Evolutionary conservation across 225 moss, liverwort and hornwort species (phyloP).

Genomic region (Antitrichia curtipendula): DNA sequence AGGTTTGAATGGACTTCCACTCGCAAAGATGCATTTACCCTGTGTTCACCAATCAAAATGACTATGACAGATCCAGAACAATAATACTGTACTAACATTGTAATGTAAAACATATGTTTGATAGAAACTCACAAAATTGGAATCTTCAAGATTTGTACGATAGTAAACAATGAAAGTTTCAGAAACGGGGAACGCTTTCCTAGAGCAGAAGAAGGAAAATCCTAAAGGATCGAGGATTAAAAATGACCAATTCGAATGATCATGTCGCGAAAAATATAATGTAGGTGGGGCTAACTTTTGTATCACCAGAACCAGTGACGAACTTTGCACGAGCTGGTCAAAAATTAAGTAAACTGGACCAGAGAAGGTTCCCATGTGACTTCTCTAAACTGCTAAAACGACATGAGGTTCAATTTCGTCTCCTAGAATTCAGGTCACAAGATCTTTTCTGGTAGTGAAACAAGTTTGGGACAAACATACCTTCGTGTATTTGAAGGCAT

Average conservation of each 20-base stretch:
- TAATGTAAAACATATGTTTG: background rate
- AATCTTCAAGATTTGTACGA: background rate
- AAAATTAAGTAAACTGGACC: background rate
- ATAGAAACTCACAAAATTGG: background rate
- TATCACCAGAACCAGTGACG: background rate
- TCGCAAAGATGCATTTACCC: slow-evolving; percentile 77
- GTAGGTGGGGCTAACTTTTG: background rate
- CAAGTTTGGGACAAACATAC: background rate
- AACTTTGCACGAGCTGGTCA: background rate
- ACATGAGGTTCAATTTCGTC: background rate
- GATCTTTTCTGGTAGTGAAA: background rate
- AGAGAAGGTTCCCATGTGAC: background rate
- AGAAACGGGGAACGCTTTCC: background rate
- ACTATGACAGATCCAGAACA: background rate
- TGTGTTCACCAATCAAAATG: background rate
- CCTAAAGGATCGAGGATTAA: background rate
- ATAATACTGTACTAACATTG: background rate
- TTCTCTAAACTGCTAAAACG: background rate
- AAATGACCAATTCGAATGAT: background rate
- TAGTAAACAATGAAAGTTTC: background rate
- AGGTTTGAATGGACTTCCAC: slow-evolving; percentile 68
- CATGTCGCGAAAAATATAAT: background rate
- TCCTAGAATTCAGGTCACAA: background rate
- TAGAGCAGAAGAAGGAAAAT: background rate
- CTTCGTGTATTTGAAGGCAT: slow-evolving; percentile 56